These are phyloP conservation scores for Kernera saxatilis DNA, from an alignment of 345 rosid species.

Conservation along the genomic window DNA sequence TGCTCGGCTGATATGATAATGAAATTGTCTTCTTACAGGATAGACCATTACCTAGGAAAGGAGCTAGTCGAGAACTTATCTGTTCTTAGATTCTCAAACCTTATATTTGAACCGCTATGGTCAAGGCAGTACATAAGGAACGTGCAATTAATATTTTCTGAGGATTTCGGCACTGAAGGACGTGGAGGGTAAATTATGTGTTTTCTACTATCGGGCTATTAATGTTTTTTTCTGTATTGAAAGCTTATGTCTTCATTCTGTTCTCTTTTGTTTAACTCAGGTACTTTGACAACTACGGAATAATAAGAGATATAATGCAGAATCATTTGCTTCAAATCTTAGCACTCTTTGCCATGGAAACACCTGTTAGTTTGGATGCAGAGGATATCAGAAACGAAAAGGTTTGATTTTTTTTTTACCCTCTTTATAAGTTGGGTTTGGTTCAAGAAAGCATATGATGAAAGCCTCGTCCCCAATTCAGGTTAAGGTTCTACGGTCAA, in stretches of 20 bases:
- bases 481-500: slow-evolving; percentile 96
- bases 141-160: slow-evolving; percentile 91
- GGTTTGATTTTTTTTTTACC: slow-evolving; percentile 27
- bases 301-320: slow-evolving; percentile 98
- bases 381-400: slow-evolving; percentile 97
- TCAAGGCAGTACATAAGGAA: slow-evolving; percentile 92
- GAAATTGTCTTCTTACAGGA: slow-evolving; percentile 46
- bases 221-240: neutral
- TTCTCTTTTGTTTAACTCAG: slow-evolving; percentile 30
- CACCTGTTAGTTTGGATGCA: slow-evolving; percentile 97
- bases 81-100: slow-evolving; percentile 96
- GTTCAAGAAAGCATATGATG: neutral
- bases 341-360: slow-evolving; percentile 98
- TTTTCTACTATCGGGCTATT: neutral
- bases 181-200: slow-evolving; percentile 81
- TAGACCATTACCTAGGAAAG: slow-evolving; percentile 96
- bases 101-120: slow-evolving; percentile 95
- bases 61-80: slow-evolving; percentile 97
- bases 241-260: neutral
- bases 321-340: slow-evolving; percentile 98
- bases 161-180: slow-evolving; percentile 99
- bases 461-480: slow-evolving; percentile 28
- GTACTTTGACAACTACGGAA: slow-evolving; percentile 93
- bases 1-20: neutral
- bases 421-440: neutral